Base-by-base conservation (phyloP, 257 asterid species). In the Solanum habrochaites region DNA sequence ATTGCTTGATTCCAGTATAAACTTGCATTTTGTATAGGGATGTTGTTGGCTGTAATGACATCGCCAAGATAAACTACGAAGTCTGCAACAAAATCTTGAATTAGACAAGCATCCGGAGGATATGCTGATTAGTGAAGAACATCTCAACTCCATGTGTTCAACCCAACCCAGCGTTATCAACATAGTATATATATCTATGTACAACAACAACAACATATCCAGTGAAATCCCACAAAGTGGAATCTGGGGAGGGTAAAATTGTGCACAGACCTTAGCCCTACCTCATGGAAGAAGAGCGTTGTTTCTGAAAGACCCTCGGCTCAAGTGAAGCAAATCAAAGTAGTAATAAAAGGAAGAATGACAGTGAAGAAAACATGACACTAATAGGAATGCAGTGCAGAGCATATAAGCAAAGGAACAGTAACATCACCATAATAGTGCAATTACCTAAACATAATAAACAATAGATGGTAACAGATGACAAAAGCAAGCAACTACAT, bases 1-100 rank as follows among this genome's bases (percentile, higher is more conserved):
- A 95, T 45, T 9, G 99, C 98, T 83, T 90, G 92, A 88, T 95
- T 96, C 99, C 98, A 97, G 70, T 95, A 94, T 73, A 89, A 52
- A 90, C 95, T 97, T 45, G 98, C 98, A 42, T 97, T 94, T 83
- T 89, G 84, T 11, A 90, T 90, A 85, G 94, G 91, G 74, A 97
- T 87, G 74, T 94, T 97, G 93, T 95, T 95, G 87, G 97, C 98
- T 11, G 98, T 97, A 86, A 95, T 75, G 72, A 97, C 91, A 87
- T 97, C 98, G 66, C 99, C 99, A 39, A 95, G 98, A 87, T 95
- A 97, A 84, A 95, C 86, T 42, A 97, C 98, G 74, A 97, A 93
- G 40, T 94, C 99, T 97, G 96, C 78, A 83, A 78, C 74, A 13
- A 43, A 64, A 64, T 82, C 64, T 64, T 75, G 86, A 70, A 35